These are phyloP conservation scores for Penicillium pulvis DNA, from an alignment of 495 filamentous ascomycete genomes.

Conservation along the genomic window DNA sequence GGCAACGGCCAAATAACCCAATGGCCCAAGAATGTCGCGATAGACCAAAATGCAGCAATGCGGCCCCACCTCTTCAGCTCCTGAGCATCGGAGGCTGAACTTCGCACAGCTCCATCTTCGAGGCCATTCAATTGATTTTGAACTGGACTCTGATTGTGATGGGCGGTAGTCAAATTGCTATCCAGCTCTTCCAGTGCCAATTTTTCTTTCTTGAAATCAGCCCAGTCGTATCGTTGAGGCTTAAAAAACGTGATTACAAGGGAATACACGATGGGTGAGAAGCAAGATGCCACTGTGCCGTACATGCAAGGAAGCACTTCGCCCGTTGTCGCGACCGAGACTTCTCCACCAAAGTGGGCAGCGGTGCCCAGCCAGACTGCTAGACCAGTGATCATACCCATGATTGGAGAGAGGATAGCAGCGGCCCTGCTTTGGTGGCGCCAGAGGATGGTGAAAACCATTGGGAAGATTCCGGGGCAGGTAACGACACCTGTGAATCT, in stretches of 20 bases:
- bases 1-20: conserved; percentile 46
- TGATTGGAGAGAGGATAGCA: conserved; percentile 46
- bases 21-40: conserved; percentile 40
- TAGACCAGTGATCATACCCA: conserved; percentile 44
- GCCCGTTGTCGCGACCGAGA: conserved; percentile 50
- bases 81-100: conserved; percentile 17
- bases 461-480: conserved; percentile 51
- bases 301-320: conserved; percentile 45
- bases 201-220: conserved; percentile 38
- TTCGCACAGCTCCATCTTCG: conserved; percentile 14
- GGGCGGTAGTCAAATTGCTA: conserved; percentile 25
- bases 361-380: conserved; percentile 52
- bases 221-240: conserved; percentile 41
- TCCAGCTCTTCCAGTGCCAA: conserved; percentile 35
- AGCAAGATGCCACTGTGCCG: conserved; percentile 43
- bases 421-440: conserved; percentile 43
- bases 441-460: conserved; percentile 55
- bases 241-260: conserved; percentile 34
- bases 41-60: conserved; percentile 40
- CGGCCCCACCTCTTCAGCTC: conserved; percentile 40
- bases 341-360: conserved; percentile 40
- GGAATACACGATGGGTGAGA: conserved; percentile 40
- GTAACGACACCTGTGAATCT: conserved; percentile 35
- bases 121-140: background rate
- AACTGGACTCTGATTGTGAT: conserved; percentile 6